Evolutionary conservation across 148 eudicot species (phyloP).

Genomic region (Camellia lanceoleosa): DNA sequence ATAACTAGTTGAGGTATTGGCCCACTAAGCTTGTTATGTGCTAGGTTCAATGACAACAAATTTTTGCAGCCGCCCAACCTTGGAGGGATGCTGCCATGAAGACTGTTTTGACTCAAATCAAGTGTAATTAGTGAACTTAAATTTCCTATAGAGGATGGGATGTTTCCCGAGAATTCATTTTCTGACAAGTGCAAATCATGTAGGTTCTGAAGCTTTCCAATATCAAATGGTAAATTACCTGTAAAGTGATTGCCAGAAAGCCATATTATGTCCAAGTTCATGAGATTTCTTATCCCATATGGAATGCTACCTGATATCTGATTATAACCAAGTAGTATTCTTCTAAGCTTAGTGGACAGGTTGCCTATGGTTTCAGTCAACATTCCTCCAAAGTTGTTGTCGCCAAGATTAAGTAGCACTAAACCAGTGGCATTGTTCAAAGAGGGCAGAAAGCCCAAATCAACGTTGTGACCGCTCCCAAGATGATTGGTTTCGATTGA

Average conservation of each 20-base stretch:
- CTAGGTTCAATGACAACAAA: background rate
- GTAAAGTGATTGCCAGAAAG: background rate
- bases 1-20: conserved; percentile 6
- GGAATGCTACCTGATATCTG: conserved; percentile 15
- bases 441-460: conserved; percentile 2
- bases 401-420: no score
- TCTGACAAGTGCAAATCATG: background rate
- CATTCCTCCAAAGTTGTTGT: background rate
- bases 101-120: background rate
- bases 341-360: conserved; percentile 5
- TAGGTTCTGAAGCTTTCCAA: conserved; percentile 14
- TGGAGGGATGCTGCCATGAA: conserved; percentile 9
- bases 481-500: background rate
- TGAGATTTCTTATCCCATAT: conserved; percentile 6
- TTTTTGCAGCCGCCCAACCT: conserved; percentile 14
- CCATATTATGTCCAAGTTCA: background rate
- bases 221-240: conserved; percentile 10
- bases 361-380: conserved; percentile 13
- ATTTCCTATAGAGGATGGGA: conserved; percentile 21
- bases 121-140: background rate
- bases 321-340: background rate
- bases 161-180: background rate
- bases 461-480: background rate
- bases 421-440: no score
- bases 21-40: conserved; percentile 12